Conservation (phyloP, 768 basidiomycete species). For the Baorangia bicolor region DNA sequence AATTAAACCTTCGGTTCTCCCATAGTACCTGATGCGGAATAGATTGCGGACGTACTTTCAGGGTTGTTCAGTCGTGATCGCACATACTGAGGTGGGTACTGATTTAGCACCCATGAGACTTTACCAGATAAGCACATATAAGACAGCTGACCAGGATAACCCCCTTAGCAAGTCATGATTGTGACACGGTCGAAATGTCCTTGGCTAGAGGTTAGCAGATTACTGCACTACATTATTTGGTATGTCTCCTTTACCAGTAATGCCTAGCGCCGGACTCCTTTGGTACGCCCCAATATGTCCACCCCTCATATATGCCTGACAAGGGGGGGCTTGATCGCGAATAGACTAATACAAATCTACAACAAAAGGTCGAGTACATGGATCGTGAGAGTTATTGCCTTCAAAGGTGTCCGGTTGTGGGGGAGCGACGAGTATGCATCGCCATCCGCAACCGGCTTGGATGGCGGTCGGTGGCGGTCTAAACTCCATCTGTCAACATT, state of each 20-base stretch:
- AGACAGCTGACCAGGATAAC: conserved; percentile 27
- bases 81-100: conserved; percentile 10
- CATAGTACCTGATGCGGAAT: conserved; percentile 16
- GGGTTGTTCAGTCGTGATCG: conserved; percentile 21
- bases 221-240: not conserved
- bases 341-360: not conserved
- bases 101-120: conserved; percentile 12
- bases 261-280: not conserved
- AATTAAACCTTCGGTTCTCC: conserved; percentile 12
- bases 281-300: not conserved
- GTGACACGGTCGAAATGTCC: conserved; percentile 5
- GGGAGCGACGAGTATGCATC: not conserved
- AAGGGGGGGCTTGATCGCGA: not conserved
- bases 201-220: conserved; percentile 15
- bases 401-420: not conserved
- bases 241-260: conserved; percentile 6
- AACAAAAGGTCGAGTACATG: not conserved
- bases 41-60: conserved; percentile 13
- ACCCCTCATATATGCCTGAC: not conserved
- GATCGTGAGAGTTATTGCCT: not conserved
- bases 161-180: conserved; percentile 14
- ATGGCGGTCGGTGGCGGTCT: conserved; percentile 2
- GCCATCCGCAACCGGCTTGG: not conserved
- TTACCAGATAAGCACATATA: conserved; percentile 22
- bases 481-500: conserved; percentile 5